Base-by-base conservation (phyloP, 495 filamentous ascomycete species). In the Oleoguttula mirabilis region DNA sequence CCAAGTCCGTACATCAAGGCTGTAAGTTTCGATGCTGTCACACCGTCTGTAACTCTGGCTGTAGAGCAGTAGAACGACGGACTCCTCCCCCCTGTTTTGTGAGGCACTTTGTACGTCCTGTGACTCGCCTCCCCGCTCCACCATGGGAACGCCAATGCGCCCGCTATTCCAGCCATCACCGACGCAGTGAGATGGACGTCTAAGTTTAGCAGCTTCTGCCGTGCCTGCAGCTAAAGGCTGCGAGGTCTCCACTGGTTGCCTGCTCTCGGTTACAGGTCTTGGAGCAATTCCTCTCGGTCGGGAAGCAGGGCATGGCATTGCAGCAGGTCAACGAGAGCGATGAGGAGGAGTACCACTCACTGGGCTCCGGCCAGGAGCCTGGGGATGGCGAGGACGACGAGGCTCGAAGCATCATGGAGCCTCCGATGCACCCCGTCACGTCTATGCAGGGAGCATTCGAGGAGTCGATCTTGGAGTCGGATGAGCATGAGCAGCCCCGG, bases 371-470 rank as follows among this genome's bases (percentile, higher is more conserved):
- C 10, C 35, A 36, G n/a, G 47, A 41, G 12, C 30, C 22, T 4
- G 38, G 42, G 10, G 38, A 37, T 24, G 50, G 12, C 19, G 35
- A 43, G 17, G 47, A 54, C 21, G 51, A 51, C n/a, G 44, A 28
- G n/a, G 27, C 22, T 6, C 41, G 52, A 28, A 51, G 50, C 11
- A 44, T 58, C 3, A 31, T 32, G 5, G 50, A 66, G 16, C 66
- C 68, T 10, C 81, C 82, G 7, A 57, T 66, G 14, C 85, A 93
- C 61, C 90, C 90, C 2, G 81, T 98, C 41, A 61, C 77, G 12
- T 74, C 75, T 37, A 82, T 98, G 70, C 90, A 95, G 55, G 82
- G 75, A 36, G 84, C 90, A 35, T 95, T 96, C 55, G 82, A 88
- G 55, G 90, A 98, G 61, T 94, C 87, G 2, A 80, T 98, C 39